Conservation (phyloP, 2,329 filamentous ascomycete species). For the Calonectria pteridis region DNA sequence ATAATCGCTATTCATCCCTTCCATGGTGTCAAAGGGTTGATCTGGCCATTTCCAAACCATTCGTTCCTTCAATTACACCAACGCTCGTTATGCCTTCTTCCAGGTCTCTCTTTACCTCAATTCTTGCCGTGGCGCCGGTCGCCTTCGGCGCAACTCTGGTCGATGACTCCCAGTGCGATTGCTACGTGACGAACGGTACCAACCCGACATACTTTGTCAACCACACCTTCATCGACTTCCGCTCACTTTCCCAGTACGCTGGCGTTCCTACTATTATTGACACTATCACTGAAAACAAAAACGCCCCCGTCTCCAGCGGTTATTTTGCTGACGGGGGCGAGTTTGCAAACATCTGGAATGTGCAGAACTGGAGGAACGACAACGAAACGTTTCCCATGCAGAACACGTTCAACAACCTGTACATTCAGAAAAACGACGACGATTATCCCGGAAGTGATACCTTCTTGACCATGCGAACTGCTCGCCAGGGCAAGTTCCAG, state of each 20-base stretch:
- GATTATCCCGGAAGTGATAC: slow-evolving; percentile 48
- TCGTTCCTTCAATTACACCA: slow-evolving; percentile 1
- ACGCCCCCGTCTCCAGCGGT: slow-evolving; percentile 49
- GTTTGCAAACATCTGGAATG: slow-evolving; percentile 51
- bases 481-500: slow-evolving; percentile 56
- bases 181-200: slow-evolving; percentile 44
- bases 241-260: slow-evolving; percentile 44
- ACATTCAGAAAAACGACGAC: slow-evolving; percentile 58
- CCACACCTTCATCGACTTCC: slow-evolving; percentile 49
- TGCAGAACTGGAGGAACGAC: slow-evolving; percentile 55
- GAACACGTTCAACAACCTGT: slow-evolving; percentile 56
- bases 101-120: slow-evolving; percentile 36
- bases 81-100: slow-evolving; percentile 36
- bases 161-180: slow-evolving; percentile 45
- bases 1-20: slow-evolving; percentile 3
- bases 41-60: not conserved
- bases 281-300: slow-evolving; percentile 44
- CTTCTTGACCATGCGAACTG: slow-evolving; percentile 61
- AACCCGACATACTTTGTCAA: slow-evolving; percentile 41
- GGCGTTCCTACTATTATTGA: slow-evolving; percentile 47
- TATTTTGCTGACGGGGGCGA: slow-evolving; percentile 49
- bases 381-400: slow-evolving; percentile 50
- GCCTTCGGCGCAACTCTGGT: slow-evolving; percentile 28
- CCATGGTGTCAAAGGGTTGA: slow-evolving; percentile 16
- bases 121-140: slow-evolving; percentile 37